Base-by-base conservation (phyloP, 371 early-diverging fungal species). In the Lichtheimia corymbifera region DNA sequence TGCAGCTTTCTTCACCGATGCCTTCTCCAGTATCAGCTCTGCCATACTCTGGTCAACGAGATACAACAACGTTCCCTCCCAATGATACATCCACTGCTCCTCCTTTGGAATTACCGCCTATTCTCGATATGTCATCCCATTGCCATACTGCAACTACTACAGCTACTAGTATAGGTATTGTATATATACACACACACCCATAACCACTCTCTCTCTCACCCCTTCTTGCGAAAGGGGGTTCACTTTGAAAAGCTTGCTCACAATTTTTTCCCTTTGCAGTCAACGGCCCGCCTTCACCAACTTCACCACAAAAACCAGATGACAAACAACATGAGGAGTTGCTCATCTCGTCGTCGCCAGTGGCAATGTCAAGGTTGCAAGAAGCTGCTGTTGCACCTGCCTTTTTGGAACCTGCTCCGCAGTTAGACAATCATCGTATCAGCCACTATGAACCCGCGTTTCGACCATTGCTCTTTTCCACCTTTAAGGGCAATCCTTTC, bases 321-420 rank as follows among this genome's bases (percentile, higher is more conserved):
- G 58, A 44, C 44, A 53, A 27, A 45, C 49, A 42, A 24, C 53
- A 28, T 45, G 15, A 51, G 22, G 15, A 25, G 27, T n/a, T 57
- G 18, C 28, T 45, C 57, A 15, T 15, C 24, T 43, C 45, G 18
- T 24, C 58, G 14, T 59, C 53, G 15, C 11, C 61, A 30, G 24
- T 45, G 11, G 30, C 61, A 30, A 55, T 40, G 47, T n/a, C 22
- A 22, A 22, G 35, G 6, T 35, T 35, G 11, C 35, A 35, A 35
- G 35, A 35, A 35, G 35, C 35, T 35, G 11, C 35, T 35, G 51
- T 20, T 17, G 49, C 60, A 25, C 66, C 66, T 35, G 59, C 69
- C 14, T 70, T 62, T 50, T 54, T 70, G 61, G 70, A 70, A 58
- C 70, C 70, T 42, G 50, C 63, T 13, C 70, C 70, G 7, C 70